A percentile compares a stretch with the other conserved stretches of the same genome.
Evolutionary conservation across 202 grass and related monocot genomes (phyloP).

Genomic region (Panicum virgatum): DNA sequence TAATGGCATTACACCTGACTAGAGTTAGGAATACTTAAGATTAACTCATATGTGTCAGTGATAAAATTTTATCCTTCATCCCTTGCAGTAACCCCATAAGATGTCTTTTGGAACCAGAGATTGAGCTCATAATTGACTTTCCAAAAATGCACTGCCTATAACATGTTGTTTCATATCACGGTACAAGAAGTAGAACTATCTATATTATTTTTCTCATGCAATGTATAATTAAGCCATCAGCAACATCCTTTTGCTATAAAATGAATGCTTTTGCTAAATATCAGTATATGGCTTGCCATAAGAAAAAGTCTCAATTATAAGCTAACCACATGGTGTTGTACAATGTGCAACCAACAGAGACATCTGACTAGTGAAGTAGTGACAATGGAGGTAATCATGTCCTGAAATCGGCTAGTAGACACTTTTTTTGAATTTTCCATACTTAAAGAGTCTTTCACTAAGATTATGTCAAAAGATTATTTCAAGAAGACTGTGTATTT

Average conservation of each 20-base stretch:
- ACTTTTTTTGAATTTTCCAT: background rate
- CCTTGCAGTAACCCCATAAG: background rate
- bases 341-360: background rate
- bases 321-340: background rate
- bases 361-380: background rate
- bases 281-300: background rate
- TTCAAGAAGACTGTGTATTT: no score
- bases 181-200: background rate
- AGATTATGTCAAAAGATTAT: background rate
- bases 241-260: background rate
- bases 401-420: background rate
- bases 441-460: background rate
- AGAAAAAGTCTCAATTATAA: background rate
- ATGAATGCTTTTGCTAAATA: conserved; percentile 1
- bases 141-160: background rate
- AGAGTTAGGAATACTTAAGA: background rate
- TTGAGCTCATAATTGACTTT: background rate
- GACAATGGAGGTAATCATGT: background rate
- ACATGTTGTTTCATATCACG: background rate
- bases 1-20: background rate
- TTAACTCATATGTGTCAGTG: background rate
- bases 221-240: conserved; percentile 1
- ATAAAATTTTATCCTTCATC: background rate
- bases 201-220: background rate
- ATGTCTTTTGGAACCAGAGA: background rate